phyloP scores from a whole-genome alignment of 495 filamentous ascomycete species.

The Friedmanniomyces simplex region DNA sequence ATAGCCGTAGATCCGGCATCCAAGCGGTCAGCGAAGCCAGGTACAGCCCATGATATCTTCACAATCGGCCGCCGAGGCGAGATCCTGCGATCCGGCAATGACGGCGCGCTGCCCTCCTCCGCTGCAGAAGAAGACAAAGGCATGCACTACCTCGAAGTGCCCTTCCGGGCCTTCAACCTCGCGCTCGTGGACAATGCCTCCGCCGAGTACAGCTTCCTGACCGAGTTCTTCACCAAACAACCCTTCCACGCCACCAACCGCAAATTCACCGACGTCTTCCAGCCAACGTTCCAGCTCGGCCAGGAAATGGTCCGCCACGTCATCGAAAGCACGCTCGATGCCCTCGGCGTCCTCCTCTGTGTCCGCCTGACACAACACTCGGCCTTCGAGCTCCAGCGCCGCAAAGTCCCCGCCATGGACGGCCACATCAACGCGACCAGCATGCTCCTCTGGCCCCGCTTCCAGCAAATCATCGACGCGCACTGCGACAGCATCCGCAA shows the following conservation, averaged over 20 bases:
- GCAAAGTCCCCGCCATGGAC: conserved; percentile 80
- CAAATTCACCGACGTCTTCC: conserved; percentile 72
- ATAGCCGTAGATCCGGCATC: conserved; percentile 59
- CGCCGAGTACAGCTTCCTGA: conserved; percentile 90
- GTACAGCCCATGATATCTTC: conserved; percentile 70
- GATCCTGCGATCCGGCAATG: conserved; percentile 57
- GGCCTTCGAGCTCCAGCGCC: conserved; percentile 83
- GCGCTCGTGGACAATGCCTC: conserved; percentile 88
- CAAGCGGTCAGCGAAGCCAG: conserved; percentile 8
- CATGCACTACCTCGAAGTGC: conserved; percentile 75
- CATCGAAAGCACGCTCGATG: conserved; percentile 60
- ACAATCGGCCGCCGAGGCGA: conserved; percentile 77
- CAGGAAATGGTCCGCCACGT: conserved; percentile 66
- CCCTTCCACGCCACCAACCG: conserved; percentile 49
- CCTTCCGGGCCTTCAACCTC: conserved; percentile 88
- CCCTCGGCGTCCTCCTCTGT: conserved; percentile 73
- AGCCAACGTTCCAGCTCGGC: conserved; percentile 71
- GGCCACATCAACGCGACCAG: conserved; percentile 86
- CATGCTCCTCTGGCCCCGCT: conserved; percentile 93
- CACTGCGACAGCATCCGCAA: conserved; percentile 76
- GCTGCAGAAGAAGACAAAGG: conserved; percentile 78
- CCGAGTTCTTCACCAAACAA: conserved; percentile 65
- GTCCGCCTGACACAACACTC: conserved; percentile 90
- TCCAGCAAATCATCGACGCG: conserved; percentile 87
- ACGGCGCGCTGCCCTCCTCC: conserved; percentile 66